These are phyloP conservation scores for Aureobasidium lini DNA, from an alignment of 2,329 filamentous ascomycete genomes.

Conservation along the genomic window DNA sequence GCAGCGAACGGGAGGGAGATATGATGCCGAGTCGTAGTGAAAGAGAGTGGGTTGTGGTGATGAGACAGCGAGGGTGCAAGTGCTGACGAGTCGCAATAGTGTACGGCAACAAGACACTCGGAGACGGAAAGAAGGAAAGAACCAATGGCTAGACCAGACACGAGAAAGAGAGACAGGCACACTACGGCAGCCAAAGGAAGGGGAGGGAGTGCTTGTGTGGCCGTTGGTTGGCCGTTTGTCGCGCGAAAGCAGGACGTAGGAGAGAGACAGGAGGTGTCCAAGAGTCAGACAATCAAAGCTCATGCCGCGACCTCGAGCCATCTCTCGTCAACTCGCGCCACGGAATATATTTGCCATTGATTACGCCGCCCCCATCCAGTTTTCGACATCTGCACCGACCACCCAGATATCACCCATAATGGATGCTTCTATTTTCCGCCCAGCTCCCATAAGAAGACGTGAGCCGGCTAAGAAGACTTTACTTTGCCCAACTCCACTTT, in stretches of 20 bases:
- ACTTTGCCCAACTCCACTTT: not conserved
- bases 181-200: not conserved
- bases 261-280: constrained; percentile 11
- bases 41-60: not conserved
- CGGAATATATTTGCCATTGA: not conserved
- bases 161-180: not conserved
- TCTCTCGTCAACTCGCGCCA: not conserved
- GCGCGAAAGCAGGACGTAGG: constrained; percentile 5
- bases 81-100: not conserved
- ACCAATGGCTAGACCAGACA: not conserved
- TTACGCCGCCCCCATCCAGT: not conserved
- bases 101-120: not conserved
- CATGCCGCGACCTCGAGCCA: not conserved
- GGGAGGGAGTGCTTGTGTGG: not conserved
- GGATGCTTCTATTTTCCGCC: constrained; percentile 4
- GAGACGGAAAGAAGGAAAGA: not conserved
- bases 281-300: not conserved
- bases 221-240: constrained; percentile 13
- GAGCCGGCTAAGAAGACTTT: not conserved
- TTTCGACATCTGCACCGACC: not conserved
- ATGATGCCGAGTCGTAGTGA: not conserved
- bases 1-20: not conserved
- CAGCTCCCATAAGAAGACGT: not conserved
- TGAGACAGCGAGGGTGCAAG: not conserved
- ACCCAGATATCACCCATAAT: not conserved